Conservation (phyloP, 768 basidiomycete genomes). For the Lentinula sp. region DNA sequence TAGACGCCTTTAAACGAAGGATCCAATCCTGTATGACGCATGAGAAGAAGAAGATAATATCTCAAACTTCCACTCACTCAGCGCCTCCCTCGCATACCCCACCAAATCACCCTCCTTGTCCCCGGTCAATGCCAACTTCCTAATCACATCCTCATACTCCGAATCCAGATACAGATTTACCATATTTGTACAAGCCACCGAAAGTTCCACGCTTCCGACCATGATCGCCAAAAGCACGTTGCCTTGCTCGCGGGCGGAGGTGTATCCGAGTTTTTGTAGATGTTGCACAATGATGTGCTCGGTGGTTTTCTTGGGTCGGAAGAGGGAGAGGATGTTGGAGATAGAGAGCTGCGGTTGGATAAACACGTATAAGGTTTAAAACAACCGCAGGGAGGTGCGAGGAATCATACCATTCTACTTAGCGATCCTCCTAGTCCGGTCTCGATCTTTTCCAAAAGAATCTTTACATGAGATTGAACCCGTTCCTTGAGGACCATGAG, state of each 20-base stretch:
- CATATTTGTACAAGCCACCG: slow-evolving; percentile 62
- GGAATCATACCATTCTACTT: slow-evolving; percentile 35
- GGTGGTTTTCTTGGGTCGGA: slow-evolving; percentile 39
- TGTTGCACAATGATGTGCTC: slow-evolving; percentile 51
- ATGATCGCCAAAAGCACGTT: slow-evolving; percentile 70
- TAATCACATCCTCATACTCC: slow-evolving; percentile 32
- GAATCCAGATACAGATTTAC: slow-evolving; percentile 60
- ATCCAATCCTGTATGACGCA: slow-evolving; percentile 47
- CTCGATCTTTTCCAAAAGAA: slow-evolving; percentile 55
- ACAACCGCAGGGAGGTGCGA: background rate
- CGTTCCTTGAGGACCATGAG: slow-evolving; percentile 48
- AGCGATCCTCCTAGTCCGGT: slow-evolving; percentile 23
- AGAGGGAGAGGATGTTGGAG: slow-evolving; percentile 38
- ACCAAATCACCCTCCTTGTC: slow-evolving; percentile 36
- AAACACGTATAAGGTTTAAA: background rate
- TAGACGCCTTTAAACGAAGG: slow-evolving; percentile 68
- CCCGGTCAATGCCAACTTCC: slow-evolving; percentile 24
- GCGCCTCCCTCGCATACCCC: slow-evolving; percentile 60
- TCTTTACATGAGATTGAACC: slow-evolving; percentile 45
- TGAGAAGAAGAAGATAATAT: slow-evolving; percentile 1
- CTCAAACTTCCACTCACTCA: slow-evolving; percentile 44
- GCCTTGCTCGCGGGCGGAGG: slow-evolving; percentile 53
- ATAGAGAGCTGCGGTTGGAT: slow-evolving; percentile 20
- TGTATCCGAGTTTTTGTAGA: slow-evolving; percentile 46
- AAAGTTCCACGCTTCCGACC: slow-evolving; percentile 65